Evolutionary conservation across 1,139 yeast genomes (phyloP).

Genomic region (Kodamaea derodonti): DNA sequence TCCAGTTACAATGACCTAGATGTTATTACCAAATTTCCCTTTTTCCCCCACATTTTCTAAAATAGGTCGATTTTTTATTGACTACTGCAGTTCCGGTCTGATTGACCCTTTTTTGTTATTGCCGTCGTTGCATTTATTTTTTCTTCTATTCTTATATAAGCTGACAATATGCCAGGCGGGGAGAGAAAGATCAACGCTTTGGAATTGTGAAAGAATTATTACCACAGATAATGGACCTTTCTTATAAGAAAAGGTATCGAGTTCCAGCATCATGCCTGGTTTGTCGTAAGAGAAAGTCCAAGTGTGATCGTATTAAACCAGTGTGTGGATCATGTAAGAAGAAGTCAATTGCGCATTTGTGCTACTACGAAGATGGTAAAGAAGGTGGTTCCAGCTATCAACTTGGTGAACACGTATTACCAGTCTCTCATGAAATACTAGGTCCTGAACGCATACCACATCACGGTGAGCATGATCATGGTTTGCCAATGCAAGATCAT

Average conservation of each 20-base stretch:
- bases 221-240: slow-evolving; percentile 1
- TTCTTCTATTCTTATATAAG: not conserved
- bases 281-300: slow-evolving; percentile 43
- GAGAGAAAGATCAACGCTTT: not conserved
- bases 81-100: not conserved
- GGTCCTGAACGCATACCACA: no score
- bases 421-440: no score
- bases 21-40: no score
- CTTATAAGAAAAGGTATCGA: slow-evolving; percentile 36
- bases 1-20: no score
- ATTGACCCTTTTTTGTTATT: not conserved
- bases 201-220: not conserved
- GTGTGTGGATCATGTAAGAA: slow-evolving; percentile 70
- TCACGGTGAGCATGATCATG: slow-evolving; percentile 3
- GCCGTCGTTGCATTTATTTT: not conserved
- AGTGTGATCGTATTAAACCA: slow-evolving; percentile 64
- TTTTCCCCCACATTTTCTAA: not conserved
- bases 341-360: slow-evolving; percentile 70
- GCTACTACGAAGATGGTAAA: slow-evolving; percentile 50
- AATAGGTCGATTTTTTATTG: not conserved
- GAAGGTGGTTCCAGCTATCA: slow-evolving; percentile 9
- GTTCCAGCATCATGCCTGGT: slow-evolving; percentile 46
- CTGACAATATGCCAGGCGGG: not conserved
- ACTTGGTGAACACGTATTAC: slow-evolving; percentile 9
- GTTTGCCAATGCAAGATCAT: not conserved